phyloP scores from a whole-genome alignment of 768 basidiomycete species.

The Phanerochaete carnosa region DNA sequence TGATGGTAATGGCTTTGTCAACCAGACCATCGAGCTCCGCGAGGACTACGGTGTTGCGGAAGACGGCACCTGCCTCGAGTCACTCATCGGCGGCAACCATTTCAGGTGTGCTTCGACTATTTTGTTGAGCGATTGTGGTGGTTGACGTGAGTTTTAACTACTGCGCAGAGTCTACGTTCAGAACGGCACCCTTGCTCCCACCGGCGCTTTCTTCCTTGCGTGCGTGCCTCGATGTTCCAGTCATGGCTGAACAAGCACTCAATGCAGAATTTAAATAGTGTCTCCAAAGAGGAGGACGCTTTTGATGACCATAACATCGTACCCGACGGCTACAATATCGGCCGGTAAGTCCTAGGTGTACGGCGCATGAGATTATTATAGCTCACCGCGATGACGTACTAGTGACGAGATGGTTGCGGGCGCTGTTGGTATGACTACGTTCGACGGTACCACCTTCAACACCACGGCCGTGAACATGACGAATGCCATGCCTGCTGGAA shows the following conservation, averaged over 20 bases:
- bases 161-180: slow-evolving; percentile 26
- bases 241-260: background rate
- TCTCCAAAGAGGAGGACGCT: slow-evolving; percentile 23
- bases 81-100: slow-evolving; percentile 43
- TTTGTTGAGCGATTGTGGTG: too few species aligned
- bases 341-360: slow-evolving; percentile 23
- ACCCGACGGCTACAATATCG: slow-evolving; percentile 29
- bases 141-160: too few species aligned
- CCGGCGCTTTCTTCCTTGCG: slow-evolving; percentile 34
- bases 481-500: slow-evolving; percentile 49
- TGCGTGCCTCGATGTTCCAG: slow-evolving; percentile 17
- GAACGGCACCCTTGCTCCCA: slow-evolving; percentile 27
- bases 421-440: slow-evolving; percentile 36
- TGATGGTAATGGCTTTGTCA: slow-evolving; percentile 39
- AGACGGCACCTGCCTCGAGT: slow-evolving; percentile 41
- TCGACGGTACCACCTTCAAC: slow-evolving; percentile 41
- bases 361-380: too few species aligned
- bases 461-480: slow-evolving; percentile 42
- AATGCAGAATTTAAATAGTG: slow-evolving; percentile 12
- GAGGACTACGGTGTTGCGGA: slow-evolving; percentile 35
- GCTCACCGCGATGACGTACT: background rate
- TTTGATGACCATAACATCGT: slow-evolving; percentile 23
- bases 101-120: slow-evolving; percentile 32
- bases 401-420: slow-evolving; percentile 38
- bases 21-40: slow-evolving; percentile 43